These are phyloP conservation scores for Fusarium mangiferae DNA, from an alignment of 2,329 filamentous ascomycete genomes.

Conservation along the genomic window DNA sequence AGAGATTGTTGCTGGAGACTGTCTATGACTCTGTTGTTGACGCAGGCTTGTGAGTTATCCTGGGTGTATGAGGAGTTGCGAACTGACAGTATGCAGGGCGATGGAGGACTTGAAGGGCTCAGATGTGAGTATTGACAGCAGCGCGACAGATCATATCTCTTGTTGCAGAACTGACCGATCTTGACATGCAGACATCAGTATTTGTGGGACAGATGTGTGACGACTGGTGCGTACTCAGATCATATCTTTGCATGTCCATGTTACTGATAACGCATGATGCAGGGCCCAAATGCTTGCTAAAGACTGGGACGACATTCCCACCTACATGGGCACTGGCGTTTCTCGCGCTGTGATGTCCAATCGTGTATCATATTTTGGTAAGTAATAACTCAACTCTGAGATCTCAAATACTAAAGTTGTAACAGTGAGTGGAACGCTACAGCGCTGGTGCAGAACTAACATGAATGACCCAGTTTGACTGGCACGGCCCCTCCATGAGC, in stretches of 20 bases:
- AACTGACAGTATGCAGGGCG: background rate
- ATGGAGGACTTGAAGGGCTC: background rate
- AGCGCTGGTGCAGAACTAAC: background rate
- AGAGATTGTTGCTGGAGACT: slow-evolving; percentile 12
- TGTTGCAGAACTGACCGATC: background rate
- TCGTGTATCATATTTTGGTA: slow-evolving; percentile 16
- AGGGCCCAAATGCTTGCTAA: slow-evolving; percentile 12
- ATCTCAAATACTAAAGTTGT: background rate
- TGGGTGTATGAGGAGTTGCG: accelerated
- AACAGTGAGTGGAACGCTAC: background rate
- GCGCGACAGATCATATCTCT: background rate
- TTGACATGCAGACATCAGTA: background rate
- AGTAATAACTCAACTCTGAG: accelerated
- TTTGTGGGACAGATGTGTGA: slow-evolving; percentile 14
- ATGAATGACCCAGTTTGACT: slow-evolving; percentile 1
- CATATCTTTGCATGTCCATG: background rate
- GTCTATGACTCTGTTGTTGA: slow-evolving; percentile 13
- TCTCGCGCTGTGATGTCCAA: slow-evolving; percentile 25
- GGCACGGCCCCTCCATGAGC: slow-evolving; percentile 17
- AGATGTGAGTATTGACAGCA: background rate
- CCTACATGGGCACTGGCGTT: slow-evolving; percentile 11
- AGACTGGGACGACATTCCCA: slow-evolving; percentile 5
- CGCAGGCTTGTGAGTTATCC: background rate
- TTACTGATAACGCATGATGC: background rate
- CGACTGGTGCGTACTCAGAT: background rate